phyloP scores from a whole-genome alignment of 108 stramenopile genomes.

The Hondaea fermentalgiana region DNA sequence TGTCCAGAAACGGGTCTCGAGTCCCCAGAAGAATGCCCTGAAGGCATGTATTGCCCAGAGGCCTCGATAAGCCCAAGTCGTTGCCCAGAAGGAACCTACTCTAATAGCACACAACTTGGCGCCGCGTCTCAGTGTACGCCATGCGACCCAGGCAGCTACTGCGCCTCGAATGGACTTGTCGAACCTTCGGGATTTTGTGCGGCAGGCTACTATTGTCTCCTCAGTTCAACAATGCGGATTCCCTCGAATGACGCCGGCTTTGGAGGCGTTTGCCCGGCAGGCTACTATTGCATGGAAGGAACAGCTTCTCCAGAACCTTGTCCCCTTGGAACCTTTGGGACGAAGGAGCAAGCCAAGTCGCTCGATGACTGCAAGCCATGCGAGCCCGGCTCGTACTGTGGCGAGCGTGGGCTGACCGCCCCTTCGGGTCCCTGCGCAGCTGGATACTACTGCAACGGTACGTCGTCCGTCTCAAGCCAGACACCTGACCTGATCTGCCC shows the following conservation, averaged over 20 bases:
- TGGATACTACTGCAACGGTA: constrained; percentile 34
- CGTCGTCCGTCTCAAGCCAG: constrained; percentile 20
- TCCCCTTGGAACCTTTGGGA: constrained; percentile 30
- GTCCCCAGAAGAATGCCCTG: background rate
- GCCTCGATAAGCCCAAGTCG: background rate
- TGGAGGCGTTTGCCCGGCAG: constrained; percentile 37
- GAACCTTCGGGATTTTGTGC: constrained; percentile 24
- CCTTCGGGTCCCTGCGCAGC: constrained; percentile 28
- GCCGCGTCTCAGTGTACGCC: constrained; percentile 22
- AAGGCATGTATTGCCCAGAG: constrained; percentile 20
- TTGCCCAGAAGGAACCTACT: constrained; percentile 37
- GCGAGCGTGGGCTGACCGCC: constrained; percentile 25
- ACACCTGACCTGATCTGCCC: constrained; percentile 18
- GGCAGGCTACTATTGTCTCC: constrained; percentile 42
- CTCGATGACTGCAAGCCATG: constrained; percentile 31
- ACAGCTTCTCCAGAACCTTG: constrained; percentile 29
- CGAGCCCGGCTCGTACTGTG: constrained; percentile 41
- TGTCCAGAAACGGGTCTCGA: background rate
- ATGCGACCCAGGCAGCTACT: constrained; percentile 36
- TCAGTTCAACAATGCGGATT: constrained; percentile 27
- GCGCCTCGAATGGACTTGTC: constrained; percentile 17
- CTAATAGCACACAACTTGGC: constrained; percentile 24
- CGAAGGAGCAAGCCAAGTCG: background rate
- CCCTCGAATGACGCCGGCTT: background rate
- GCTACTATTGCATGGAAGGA: constrained; percentile 43